These are phyloP conservation scores for Wickerhamiella parazyma DNA, from an alignment of 805 yeast species.

Conservation along the genomic window DNA sequence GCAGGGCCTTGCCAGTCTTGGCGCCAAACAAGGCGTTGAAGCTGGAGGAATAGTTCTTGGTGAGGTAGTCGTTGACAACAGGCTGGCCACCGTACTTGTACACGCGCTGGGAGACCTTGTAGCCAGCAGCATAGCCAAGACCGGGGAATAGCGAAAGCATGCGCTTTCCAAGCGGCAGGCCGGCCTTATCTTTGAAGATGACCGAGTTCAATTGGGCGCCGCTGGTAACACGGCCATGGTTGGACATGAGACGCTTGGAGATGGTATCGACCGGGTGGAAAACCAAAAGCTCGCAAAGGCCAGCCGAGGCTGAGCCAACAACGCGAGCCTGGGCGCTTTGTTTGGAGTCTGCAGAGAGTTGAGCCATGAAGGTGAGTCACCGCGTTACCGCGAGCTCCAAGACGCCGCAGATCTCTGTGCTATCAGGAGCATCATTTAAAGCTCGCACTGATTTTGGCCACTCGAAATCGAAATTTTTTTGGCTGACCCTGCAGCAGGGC, in stretches of 20 bases:
- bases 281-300: constrained; percentile 88
- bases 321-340: constrained; percentile 84
- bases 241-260: constrained; percentile 87
- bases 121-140: constrained; percentile 94
- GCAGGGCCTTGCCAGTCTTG: constrained; percentile 92
- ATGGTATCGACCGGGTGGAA: constrained; percentile 97
- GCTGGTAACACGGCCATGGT: constrained; percentile 61
- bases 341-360: constrained; percentile 40
- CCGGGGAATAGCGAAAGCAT: constrained; percentile 88
- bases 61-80: constrained; percentile 84
- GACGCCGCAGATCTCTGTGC: no score
- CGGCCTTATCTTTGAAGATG: constrained; percentile 71
- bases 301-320: constrained; percentile 96
- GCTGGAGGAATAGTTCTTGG: constrained; percentile 51
- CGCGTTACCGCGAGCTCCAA: no score
- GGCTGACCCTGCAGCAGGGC: no score
- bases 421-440: no score
- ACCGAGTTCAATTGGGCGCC: constrained; percentile 64
- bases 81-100: constrained; percentile 99
- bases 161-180: constrained; percentile 55
- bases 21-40: constrained; percentile 75
- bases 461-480: no score
- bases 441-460: no score
- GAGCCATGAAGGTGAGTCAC: constrained; percentile 15
- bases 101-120: constrained; percentile 91